Base-by-base conservation (phyloP, 805 yeast species). In the Suhomyces kilbournensis region DNA sequence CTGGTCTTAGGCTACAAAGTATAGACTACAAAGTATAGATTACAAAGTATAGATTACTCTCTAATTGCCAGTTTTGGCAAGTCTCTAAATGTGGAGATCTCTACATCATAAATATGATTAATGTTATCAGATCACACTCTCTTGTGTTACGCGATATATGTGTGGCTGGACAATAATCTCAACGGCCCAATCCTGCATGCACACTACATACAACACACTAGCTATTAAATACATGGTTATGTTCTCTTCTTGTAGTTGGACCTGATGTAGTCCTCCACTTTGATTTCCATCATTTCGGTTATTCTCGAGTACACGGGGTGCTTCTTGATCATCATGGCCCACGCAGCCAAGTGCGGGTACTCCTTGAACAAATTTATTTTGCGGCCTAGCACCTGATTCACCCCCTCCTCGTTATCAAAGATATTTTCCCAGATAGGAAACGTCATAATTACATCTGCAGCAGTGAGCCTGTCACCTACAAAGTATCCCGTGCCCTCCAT, bases 361-460 rank as follows among this genome's bases (percentile, higher is more conserved):
- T 62, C 53, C 51, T 66, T 67, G 46, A 53, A 58, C 19, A 74
- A 55, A 43, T 70, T 64, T 39, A 60, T 51, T 39, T 72, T 72
- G 26, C 67, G 72, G 14, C 73, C 72, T 1, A 71, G 64, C 15
- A 69, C 63, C 28, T 69, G 70, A 47, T 58, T 61, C 7, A 72
- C 69, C 2, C 71, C 74, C 1, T 60, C 66, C 48, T 65, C 71
- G 56, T 74, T 74, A 53, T 72, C 72, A 48, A 70, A 70, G 2
- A 69, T 52, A 51, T 69, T 69, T 49, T 71, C 75, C 49, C 61
- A 66, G 42, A 56, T 58, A 0, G 85, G 84, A 67, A 77, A 83
- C 0, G 72, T 63, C 56, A 83, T 65, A 49, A 83, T 74, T 50
- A 86, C 76, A 56, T 82, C 86, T 7, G 85, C 86, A 3, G 69